Base-by-base conservation (phyloP, 805 yeast genomes). In the Cephaloascus albidus region DNA sequence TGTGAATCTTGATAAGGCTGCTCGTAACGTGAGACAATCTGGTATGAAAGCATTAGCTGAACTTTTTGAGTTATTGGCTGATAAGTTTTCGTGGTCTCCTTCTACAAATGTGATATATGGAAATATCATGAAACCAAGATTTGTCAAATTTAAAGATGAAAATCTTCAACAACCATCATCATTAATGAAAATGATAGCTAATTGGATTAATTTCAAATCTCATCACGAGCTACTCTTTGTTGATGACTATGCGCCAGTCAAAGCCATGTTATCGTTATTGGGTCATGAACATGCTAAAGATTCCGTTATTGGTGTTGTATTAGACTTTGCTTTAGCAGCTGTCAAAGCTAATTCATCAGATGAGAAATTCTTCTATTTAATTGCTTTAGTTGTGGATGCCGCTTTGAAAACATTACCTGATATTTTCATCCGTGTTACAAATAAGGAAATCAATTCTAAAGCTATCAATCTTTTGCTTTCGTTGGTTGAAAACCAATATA, bases 121-220 rank as follows among this genome's bases (percentile, higher is more conserved):
- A 3, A 53, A 63, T 18, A 64, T 87, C 18, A 63, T 90, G 12
- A 49, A 55, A 17, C 88, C 95, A 5, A 74, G 94, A 51, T 64
- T 93, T 48, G 64, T 44, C 1, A 63, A 70, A 10, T 90, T 90
- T 57, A 81, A 81, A 3, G 70, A 62, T 33, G 95, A 84, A 50
- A 93, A 90, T 54, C 63, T 82, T 26, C 94, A 87, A 52, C 87
- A 83, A 50, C 81, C 90, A 1, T 87, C 97, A 0, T 72, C 95
- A 0, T 54, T 90, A 35, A 61, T 89, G 74, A 74, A 68, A 40
- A 53, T 87, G 8, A 72, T 90, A 50, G 58, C 76, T 4, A 61
- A 72, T 6, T 74, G 95, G 78, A 54, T 66, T 18, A 58, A 53
- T 16, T 43, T 47, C 3, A 63, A 83, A 37, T 53, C 65, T 3